phyloP scores from a whole-genome alignment of 768 basidiomycete species.

The Fistulinella prunicolor region DNA sequence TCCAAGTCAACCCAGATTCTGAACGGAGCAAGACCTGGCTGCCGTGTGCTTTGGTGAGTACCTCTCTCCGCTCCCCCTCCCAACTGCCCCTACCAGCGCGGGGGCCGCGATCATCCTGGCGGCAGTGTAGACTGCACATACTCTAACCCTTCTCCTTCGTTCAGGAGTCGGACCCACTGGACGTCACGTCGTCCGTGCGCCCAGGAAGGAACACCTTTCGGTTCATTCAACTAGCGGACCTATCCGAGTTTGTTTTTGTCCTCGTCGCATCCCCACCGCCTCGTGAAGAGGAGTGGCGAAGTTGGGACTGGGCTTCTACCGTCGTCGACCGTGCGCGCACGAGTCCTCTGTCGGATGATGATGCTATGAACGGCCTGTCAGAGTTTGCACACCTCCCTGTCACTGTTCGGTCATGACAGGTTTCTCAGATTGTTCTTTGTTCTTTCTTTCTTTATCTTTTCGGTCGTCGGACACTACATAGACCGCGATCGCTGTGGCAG shows the following conservation, averaged over 20 bases:
- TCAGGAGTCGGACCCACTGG: slow-evolving; percentile 33
- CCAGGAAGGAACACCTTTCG: slow-evolving; percentile 48
- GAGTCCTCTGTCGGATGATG: neutral
- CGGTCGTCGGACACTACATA: neutral
- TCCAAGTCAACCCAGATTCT: slow-evolving; percentile 43
- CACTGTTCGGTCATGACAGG: slow-evolving; percentile 17
- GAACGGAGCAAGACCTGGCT: slow-evolving; percentile 38
- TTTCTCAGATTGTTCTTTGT: no score
- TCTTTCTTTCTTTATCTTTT: no score
- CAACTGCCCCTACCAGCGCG: neutral
- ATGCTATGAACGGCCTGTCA: slow-evolving; percentile 1
- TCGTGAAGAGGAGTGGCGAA: slow-evolving; percentile 21
- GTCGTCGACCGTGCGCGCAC: neutral
- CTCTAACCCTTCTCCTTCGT: no score
- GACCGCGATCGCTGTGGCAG: no score
- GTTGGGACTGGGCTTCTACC: slow-evolving; percentile 23
- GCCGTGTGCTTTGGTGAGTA: slow-evolving; percentile 42
- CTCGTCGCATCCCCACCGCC: slow-evolving; percentile 37
- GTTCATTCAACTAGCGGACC: slow-evolving; percentile 47
- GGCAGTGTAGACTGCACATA: no score
- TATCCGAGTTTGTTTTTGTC: slow-evolving; percentile 43
- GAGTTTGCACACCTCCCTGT: slow-evolving; percentile 21
- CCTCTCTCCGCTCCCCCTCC: neutral
- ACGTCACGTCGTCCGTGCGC: slow-evolving; percentile 41
- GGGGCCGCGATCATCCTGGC: no score